These are phyloP conservation scores for Carnegiea gigantea DNA, from an alignment of 179 eudicot genomes.

Conservation along the genomic window DNA sequence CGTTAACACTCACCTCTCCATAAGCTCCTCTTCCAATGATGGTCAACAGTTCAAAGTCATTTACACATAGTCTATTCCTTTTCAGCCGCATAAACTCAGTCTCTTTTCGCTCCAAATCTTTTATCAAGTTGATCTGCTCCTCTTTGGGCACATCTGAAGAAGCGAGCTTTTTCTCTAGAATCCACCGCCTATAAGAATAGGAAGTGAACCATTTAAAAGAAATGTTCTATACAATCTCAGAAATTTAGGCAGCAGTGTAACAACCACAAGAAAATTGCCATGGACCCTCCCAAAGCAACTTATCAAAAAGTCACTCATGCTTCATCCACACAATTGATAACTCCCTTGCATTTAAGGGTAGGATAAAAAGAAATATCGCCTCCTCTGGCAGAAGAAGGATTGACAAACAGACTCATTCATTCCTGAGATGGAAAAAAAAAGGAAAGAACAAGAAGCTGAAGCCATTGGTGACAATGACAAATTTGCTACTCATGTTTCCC, in stretches of 20 bases:
- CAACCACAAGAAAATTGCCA: not conserved
- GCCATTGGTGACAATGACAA: not conserved
- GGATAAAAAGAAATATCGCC: not conserved
- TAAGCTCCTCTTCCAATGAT: constrained; percentile 96
- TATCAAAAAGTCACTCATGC: constrained; percentile 11
- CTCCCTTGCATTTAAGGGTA: not conserved
- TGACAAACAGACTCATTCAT: constrained; percentile 1
- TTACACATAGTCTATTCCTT: constrained; percentile 88
- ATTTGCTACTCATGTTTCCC: not conserved
- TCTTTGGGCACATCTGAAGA: constrained; percentile 92
- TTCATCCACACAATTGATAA: not conserved
- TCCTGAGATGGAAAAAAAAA: not conserved
- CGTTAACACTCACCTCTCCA: constrained; percentile 66
- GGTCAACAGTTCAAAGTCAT: constrained; percentile 87
- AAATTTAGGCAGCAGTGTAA: not conserved
- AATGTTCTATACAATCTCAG: not conserved
- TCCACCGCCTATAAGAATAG: constrained; percentile 66
- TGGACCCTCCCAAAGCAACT: not conserved
- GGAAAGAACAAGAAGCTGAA: not conserved
- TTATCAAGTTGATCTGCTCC: constrained; percentile 78
- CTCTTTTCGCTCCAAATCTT: constrained; percentile 93
- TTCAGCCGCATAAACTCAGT: constrained; percentile 88
- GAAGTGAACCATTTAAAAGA: constrained; percentile 17
- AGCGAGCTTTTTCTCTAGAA: constrained; percentile 78
- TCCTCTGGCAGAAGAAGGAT: not conserved